Conservation (phyloP, 1,139 yeast species). For the Geotrichum phurueaensis region DNA sequence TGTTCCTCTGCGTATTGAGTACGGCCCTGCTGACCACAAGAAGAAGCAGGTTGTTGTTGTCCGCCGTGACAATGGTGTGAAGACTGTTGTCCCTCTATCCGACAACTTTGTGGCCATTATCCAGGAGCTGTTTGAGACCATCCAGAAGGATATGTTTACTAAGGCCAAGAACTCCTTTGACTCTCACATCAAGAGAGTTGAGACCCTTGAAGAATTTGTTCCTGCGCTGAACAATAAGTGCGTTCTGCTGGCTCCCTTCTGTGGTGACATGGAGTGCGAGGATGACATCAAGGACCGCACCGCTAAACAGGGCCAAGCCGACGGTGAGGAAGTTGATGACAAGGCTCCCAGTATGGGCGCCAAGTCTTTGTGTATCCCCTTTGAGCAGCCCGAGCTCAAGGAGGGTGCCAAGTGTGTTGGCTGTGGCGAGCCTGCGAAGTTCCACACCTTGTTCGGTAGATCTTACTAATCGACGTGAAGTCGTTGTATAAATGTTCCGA, state of each 20-base stretch:
- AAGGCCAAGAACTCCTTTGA: slow-evolving; percentile 82
- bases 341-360: slow-evolving; percentile 99
- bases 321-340: slow-evolving; percentile 83
- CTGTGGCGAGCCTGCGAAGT: slow-evolving; percentile 68
- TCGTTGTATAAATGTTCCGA: background rate
- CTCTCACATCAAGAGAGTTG: slow-evolving; percentile 70
- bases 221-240: slow-evolving; percentile 89
- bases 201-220: slow-evolving; percentile 87
- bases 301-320: slow-evolving; percentile 72
- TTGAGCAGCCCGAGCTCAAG: slow-evolving; percentile 78
- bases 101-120: slow-evolving; percentile 56
- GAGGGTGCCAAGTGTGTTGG: slow-evolving; percentile 75
- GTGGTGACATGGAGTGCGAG: slow-evolving; percentile 91
- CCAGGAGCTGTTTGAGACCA: slow-evolving; percentile 69
- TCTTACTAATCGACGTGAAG: slow-evolving; percentile 50
- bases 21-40: slow-evolving; percentile 92
- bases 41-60: slow-evolving; percentile 77
- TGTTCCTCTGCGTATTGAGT: slow-evolving; percentile 85
- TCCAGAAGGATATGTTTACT: slow-evolving; percentile 68
- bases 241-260: slow-evolving; percentile 92
- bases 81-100: slow-evolving; percentile 57
- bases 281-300: slow-evolving; percentile 94
- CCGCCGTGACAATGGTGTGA: slow-evolving; percentile 84
- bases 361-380: slow-evolving; percentile 94
- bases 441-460: slow-evolving; percentile 93